Conservation (phyloP, 1,284 basidiomycete genomes). For the Irpex sp. region DNA sequence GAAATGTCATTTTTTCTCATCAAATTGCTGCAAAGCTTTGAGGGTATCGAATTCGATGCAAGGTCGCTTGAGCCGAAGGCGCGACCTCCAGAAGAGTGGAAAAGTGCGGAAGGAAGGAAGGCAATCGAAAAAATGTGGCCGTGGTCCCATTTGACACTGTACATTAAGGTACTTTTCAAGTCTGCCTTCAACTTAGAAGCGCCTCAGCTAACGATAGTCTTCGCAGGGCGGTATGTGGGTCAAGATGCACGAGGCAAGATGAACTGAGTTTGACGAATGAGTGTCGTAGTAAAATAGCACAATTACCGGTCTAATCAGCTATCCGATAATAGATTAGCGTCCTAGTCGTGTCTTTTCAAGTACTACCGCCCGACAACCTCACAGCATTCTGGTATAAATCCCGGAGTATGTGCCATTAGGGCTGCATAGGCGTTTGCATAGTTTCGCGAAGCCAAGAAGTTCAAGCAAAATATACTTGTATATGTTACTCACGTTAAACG, state of each 20-base stretch:
- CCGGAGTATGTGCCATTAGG: too few relatives aligned
- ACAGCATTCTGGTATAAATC: too few relatives aligned
- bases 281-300: background rate
- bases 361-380: too few relatives aligned
- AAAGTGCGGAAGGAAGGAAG: constrained; percentile 28
- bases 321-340: too few relatives aligned
- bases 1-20: constrained; percentile 40
- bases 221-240: constrained; percentile 26
- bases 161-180: constrained; percentile 28
- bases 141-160: constrained; percentile 37
- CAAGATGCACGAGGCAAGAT: constrained; percentile 20
- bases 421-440: too few relatives aligned
- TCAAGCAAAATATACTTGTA: too few relatives aligned
- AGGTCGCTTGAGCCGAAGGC: constrained; percentile 29
- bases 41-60: constrained; percentile 27
- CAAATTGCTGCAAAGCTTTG: constrained; percentile 35
- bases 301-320: too few relatives aligned
- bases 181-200: background rate
- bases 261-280: background rate
- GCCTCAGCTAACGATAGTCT: background rate
- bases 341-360: too few relatives aligned
- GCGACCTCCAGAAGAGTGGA: constrained; percentile 32
- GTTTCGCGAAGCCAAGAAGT: too few relatives aligned
- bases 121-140: constrained; percentile 34
- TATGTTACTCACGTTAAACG: too few relatives aligned